Evolutionary conservation across 768 basidiomycete genomes (phyloP).

Genomic region (Dacryopinax spathularia): DNA sequence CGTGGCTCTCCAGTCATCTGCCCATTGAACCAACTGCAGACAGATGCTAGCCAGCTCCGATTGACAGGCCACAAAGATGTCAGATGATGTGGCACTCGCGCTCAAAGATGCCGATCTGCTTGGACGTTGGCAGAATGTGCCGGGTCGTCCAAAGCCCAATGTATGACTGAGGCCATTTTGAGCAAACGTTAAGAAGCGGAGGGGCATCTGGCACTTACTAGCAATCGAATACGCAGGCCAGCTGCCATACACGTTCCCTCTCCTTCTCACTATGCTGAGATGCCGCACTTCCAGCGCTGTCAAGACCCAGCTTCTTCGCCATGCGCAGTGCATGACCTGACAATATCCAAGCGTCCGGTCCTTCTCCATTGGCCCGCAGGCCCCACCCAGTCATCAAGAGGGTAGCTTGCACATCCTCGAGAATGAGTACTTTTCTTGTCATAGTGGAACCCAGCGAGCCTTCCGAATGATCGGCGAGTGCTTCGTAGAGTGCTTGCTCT

Average conservation of each 20-base stretch:
- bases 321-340: background rate
- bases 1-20: background rate
- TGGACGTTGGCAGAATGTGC: background rate
- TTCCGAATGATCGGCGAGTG: background rate
- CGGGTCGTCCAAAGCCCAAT: background rate
- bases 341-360: background rate
- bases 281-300: background rate
- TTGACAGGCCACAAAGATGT: background rate
- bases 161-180: background rate
- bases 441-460: background rate
- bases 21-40: background rate
- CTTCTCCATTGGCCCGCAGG: background rate
- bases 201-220: background rate
- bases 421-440: background rate
- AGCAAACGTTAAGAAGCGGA: background rate
- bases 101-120: background rate
- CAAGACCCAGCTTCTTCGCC: background rate
- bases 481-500: background rate
- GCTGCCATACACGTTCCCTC: background rate
- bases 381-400: background rate
- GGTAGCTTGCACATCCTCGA: background rate
- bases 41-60: background rate
- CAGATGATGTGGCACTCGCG: background rate
- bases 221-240: conserved; percentile 2
- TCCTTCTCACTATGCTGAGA: background rate